Conservation (phyloP, 805 yeast genomes). For the Sugiyamaella chiloensis region DNA sequence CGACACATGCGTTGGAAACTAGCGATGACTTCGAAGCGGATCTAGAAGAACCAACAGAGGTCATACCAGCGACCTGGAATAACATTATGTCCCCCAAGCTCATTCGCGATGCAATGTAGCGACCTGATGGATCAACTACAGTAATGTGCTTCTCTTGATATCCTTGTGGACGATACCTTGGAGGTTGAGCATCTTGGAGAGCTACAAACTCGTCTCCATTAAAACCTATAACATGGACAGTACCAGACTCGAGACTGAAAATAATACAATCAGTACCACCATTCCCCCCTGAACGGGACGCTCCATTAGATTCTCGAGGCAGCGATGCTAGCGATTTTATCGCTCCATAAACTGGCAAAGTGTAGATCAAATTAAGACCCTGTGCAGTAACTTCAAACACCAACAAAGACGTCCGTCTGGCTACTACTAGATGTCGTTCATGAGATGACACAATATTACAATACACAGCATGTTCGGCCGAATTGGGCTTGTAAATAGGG, state of each 20-base stretch:
- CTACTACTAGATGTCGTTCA: conserved; percentile 13
- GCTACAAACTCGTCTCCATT: not conserved
- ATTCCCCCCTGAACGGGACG: not conserved
- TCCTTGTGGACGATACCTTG: not conserved
- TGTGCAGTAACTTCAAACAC: conserved; percentile 6
- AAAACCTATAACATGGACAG: not conserved
- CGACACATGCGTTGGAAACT: not conserved
- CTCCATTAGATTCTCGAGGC: not conserved
- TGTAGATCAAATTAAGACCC: conserved; percentile 10
- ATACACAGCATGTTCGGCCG: conserved; percentile 3
- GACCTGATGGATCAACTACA: conserved; percentile 5
- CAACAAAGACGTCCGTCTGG: conserved; percentile 7
- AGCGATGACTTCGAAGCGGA: not conserved
- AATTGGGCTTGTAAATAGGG: conserved; percentile 1
- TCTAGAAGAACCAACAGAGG: not conserved
- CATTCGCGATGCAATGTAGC: not conserved
- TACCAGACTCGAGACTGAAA: conserved; percentile 1
- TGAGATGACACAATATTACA: conserved; percentile 8
- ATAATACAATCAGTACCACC: conserved; percentile 7
- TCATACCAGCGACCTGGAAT: conserved; percentile 2
- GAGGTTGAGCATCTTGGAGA: not conserved
- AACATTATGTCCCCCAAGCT: conserved; percentile 4
- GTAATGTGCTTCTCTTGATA: not conserved
- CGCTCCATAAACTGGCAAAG: conserved; percentile 15
- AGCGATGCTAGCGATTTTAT: not conserved